Percentiles rank a stretch among this genome's conserved stretches.
Evolutionary conservation across 2,329 filamentous ascomycete genomes (phyloP).

Genomic region (Cercospora brassicicola): DNA sequence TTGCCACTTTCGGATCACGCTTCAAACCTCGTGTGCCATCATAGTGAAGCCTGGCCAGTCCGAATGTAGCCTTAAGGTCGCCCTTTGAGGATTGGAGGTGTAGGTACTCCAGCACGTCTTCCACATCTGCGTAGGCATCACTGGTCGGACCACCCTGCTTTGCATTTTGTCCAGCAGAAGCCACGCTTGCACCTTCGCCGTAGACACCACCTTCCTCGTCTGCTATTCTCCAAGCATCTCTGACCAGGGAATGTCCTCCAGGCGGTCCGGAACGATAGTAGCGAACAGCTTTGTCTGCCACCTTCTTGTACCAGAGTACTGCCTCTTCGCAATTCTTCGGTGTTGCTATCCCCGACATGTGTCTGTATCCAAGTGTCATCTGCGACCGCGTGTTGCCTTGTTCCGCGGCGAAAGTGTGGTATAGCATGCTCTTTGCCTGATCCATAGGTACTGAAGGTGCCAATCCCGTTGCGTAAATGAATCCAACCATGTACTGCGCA

Average conservation of each 20-base stretch:
- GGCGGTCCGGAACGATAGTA: slow-evolving; percentile 90
- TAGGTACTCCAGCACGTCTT: slow-evolving; percentile 92
- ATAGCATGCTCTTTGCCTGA: slow-evolving; percentile 87
- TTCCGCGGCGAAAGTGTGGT: slow-evolving; percentile 90
- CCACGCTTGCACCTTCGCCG: slow-evolving; percentile 88
- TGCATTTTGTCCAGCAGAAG: slow-evolving; percentile 81
- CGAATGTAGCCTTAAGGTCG: slow-evolving; percentile 82
- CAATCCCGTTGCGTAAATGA: slow-evolving; percentile 93
- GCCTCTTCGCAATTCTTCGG: slow-evolving; percentile 83
- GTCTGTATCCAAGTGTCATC: slow-evolving; percentile 88
- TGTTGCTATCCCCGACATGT: slow-evolving; percentile 81
- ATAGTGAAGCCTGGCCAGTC: slow-evolving; percentile 81
- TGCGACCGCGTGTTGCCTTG: slow-evolving; percentile 80
- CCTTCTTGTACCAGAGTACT: slow-evolving; percentile 84
- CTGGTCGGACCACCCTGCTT: slow-evolving; percentile 70
- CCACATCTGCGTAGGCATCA: slow-evolving; percentile 79
- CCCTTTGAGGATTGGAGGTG: slow-evolving; percentile 88
- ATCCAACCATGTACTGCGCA: slow-evolving; percentile 90
- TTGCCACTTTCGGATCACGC: slow-evolving; percentile 70
- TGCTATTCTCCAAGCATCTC: slow-evolving; percentile 79
- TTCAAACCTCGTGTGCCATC: slow-evolving; percentile 77
- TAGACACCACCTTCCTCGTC: slow-evolving; percentile 92
- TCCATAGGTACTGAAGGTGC: slow-evolving; percentile 77
- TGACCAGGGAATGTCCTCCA: slow-evolving; percentile 74
- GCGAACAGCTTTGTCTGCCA: slow-evolving; percentile 86